Evolutionary conservation across 345 rosid species (phyloP).

Genomic region (Alliaria petiolata): DNA sequence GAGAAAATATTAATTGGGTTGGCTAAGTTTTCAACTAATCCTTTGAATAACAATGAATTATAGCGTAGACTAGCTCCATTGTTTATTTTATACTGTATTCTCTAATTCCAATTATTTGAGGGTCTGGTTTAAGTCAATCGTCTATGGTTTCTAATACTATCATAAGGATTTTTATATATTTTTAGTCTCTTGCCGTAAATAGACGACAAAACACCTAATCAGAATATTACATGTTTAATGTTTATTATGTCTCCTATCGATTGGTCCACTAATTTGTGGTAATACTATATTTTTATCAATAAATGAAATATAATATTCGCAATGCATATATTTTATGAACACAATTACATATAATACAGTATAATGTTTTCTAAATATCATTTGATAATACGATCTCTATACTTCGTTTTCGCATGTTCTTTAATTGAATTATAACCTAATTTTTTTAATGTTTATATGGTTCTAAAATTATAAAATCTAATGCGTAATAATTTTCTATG

Average conservation of each 20-base stretch:
- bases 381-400: too few relatives aligned
- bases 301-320: neutral
- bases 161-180: neutral
- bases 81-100: neutral
- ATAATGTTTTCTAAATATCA: too few relatives aligned
- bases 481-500: too few relatives aligned
- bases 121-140: constrained; percentile 21
- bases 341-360: too few relatives aligned
- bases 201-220: constrained; percentile 17
- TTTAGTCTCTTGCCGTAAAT: constrained; percentile 20
- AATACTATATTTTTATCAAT: neutral
- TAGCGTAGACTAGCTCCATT: constrained; percentile 25
- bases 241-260: neutral
- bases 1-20: constrained; percentile 4
- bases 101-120: constrained; percentile 18
- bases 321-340: neutral
- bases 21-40: constrained; percentile 23
- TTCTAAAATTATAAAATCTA: too few relatives aligned
- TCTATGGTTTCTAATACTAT: neutral
- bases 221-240: constrained; percentile 1
- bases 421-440: too few relatives aligned
- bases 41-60: constrained; percentile 7
- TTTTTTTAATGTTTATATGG: too few relatives aligned
- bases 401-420: too few relatives aligned
- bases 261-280: neutral